Conservation (phyloP, 2,329 filamentous ascomycete species). For the Arthrobotrys entomopaga region DNA sequence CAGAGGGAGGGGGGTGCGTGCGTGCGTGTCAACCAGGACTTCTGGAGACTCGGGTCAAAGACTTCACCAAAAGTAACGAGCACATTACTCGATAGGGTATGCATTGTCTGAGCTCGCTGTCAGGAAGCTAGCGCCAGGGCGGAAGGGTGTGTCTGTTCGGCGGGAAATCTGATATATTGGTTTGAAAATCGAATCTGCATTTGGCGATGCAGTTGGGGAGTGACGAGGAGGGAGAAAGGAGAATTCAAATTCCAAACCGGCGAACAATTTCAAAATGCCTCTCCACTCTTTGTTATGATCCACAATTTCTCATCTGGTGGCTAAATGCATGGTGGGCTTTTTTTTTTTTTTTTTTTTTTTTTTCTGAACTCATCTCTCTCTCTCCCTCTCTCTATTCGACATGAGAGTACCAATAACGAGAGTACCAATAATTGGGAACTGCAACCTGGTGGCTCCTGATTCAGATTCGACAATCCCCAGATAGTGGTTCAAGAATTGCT, state of each 20-base stretch:
- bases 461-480: conserved; percentile 42
- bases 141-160: conserved; percentile 17
- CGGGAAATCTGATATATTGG: conserved; percentile 18
- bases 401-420: too few species aligned
- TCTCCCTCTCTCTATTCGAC: too few species aligned
- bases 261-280: conserved; percentile 15
- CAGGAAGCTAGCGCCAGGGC: not conserved
- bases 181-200: conserved; percentile 9
- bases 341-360: too few species aligned
- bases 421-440: too few species aligned
- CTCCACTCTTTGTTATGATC: conserved; percentile 20
- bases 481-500: conserved; percentile 19
- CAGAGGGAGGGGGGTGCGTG: too few species aligned
- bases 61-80: conserved; percentile 23
- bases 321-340: too few species aligned
- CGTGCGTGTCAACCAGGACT: conserved; percentile 17
- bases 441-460: conserved; percentile 33
- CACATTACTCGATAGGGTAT: conserved; percentile 13
- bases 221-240: conserved; percentile 14
- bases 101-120: conserved; percentile 1
- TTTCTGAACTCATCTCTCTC: too few species aligned
- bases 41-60: conserved; percentile 30
- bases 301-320: conserved; percentile 9
- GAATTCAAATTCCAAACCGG: conserved; percentile 21
- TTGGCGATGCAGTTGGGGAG: conserved; percentile 22